Evolutionary conservation across 75 land plant species (phyloP), one percentile per base, ranked within the genome.

Genomic region (Gnetum montanum): DNA sequence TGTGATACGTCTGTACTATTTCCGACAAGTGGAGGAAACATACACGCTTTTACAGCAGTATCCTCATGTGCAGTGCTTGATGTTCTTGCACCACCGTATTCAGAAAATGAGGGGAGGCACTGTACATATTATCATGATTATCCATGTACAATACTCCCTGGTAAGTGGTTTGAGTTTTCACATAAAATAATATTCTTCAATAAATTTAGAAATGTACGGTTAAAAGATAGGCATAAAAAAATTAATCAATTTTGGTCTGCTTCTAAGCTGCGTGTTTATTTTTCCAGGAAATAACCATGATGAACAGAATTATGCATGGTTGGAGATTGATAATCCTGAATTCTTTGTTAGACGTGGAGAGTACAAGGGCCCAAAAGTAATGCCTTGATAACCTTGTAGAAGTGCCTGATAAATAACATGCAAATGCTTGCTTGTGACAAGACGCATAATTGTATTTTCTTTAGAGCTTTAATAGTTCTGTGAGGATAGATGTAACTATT

Each of bases 51-150:
- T 58, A 90, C 97, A 26, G 97, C 93, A 7, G 65, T 90, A 26
- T 70, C 96, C 19, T 73, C 99, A 8, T 90, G 97, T 75, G 99
- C 99, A 34, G 74, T 95, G 23, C 80, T 95, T 31, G 99, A 95
- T 55, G 70, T 95, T 36, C 83, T 95, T 22, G 73, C 97, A 30
- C 99, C 99, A 34, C 99, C 99, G 22, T 95, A 95, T 49, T 70
- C 64, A 18, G 71, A 79, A 37, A 25, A 57, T 38, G 64, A 64
- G 22, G 98, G 96, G 46, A 71, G 99, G 70, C 64, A 52, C 59
- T 95, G 99, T 52, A 83, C 92, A 48, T 95, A 95, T 64, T 95
- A 95, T 52, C 75, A 60, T 23, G 86, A 82, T 51, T 76, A 73
- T 54, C 90, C 95, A 19, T 79, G 61, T 67, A 69, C 31, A 50